Percentiles rank a stretch among this genome's conserved stretches.
Evolutionary conservation across 2,329 filamentous ascomycete species (phyloP).

Genomic region (Fusarium equiseti): DNA sequence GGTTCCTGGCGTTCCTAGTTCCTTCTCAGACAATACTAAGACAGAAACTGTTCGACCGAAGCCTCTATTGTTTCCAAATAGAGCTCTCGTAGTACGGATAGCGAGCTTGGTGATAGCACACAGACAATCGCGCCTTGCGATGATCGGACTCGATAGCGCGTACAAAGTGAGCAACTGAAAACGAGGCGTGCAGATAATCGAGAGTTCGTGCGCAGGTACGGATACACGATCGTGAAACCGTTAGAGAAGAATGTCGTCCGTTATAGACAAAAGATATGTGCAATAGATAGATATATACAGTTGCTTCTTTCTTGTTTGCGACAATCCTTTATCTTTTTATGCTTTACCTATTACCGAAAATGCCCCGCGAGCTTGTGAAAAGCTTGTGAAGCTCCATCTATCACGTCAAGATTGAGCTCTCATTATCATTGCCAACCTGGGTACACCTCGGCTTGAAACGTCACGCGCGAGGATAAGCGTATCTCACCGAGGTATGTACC

Average conservation of each 20-base stretch:
- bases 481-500: conserved; percentile 35
- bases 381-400: conserved; percentile 37
- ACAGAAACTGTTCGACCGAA: conserved; percentile 7
- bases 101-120: background rate
- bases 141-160: conserved; percentile 10
- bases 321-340: conserved; percentile 36
- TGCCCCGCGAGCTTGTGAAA: conserved; percentile 36
- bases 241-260: conserved; percentile 11
- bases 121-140: background rate
- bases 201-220: conserved; percentile 7
- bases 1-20: conserved; percentile 11
- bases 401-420: conserved; percentile 27
- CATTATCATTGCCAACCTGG: conserved; percentile 20
- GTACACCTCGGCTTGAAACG: conserved; percentile 39
- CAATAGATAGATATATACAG: background rate
- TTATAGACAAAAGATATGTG: conserved; percentile 1
- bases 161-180: background rate
- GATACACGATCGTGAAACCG: conserved; percentile 10
- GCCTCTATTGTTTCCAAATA: conserved; percentile 1
- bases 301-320: conserved; percentile 10
- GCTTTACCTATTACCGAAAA: conserved; percentile 35
- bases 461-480: conserved; percentile 28
- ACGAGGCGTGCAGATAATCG: conserved; percentile 1
- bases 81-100: conserved; percentile 1
- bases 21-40: conserved; percentile 10